A percentile compares a stretch with the other conserved stretches of the same genome.
phyloP scores from a whole-genome alignment of 1,284 basidiomycete genomes.

The Phellopilus nigrolimitatus region DNA sequence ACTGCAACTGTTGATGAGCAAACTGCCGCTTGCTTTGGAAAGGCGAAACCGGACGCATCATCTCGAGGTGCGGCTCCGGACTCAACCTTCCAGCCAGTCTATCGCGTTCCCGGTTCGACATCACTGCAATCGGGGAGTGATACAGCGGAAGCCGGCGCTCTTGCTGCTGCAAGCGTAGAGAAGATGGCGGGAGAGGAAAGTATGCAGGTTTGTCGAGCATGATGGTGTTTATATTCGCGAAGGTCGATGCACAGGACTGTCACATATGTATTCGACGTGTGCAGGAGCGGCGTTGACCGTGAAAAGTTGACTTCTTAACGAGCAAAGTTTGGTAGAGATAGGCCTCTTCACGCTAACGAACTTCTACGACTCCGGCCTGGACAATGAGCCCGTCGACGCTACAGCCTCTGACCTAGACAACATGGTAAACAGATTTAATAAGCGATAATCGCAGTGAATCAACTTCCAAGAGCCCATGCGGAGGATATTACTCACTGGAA shows the following conservation, averaged over 20 bases:
- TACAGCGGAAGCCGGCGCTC: slow-evolving; percentile 1
- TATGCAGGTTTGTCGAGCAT: slow-evolving; percentile 5
- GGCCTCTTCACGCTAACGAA: background rate
- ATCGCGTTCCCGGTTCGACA: slow-evolving; percentile 16
- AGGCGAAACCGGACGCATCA: slow-evolving; percentile 19
- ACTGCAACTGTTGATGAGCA: slow-evolving; percentile 9
- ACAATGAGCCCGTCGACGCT: background rate
- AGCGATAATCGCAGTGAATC: background rate
- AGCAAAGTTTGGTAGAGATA: background rate
- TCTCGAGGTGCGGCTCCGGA: slow-evolving; percentile 17
- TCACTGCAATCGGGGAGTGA: slow-evolving; percentile 3
- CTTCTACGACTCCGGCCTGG: background rate
- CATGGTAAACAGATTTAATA: background rate
- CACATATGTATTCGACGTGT: background rate
- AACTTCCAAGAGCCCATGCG: too few species aligned
- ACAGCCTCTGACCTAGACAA: background rate
- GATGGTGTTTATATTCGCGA: slow-evolving; percentile 4
- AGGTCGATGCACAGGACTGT: background rate
- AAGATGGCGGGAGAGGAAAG: background rate
- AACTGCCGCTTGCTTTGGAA: slow-evolving; percentile 14
- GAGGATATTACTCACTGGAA: background rate
- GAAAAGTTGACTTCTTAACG: background rate
- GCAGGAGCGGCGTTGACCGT: background rate
- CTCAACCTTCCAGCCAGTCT: slow-evolving; percentile 4
- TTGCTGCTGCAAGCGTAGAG: background rate